phyloP scores from a whole-genome alignment of 805 yeast genomes.

The Ogataea nakhonphanomensis region DNA sequence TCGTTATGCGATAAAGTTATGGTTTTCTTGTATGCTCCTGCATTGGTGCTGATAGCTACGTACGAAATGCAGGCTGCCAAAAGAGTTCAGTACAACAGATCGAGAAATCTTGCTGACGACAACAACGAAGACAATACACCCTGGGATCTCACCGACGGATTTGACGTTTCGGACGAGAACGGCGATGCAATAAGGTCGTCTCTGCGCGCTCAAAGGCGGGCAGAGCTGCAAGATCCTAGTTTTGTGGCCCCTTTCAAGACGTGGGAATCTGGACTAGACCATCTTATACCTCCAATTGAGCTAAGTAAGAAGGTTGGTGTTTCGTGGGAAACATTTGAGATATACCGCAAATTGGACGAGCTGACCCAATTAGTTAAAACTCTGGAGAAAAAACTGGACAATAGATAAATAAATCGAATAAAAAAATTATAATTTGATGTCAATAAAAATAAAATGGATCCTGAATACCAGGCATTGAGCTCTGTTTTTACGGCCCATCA shows the following conservation, averaged over 20 bases:
- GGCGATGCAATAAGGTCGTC: constrained; percentile 35
- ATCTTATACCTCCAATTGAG: constrained; percentile 56
- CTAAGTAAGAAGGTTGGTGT: constrained; percentile 53
- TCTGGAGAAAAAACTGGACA: constrained; percentile 20
- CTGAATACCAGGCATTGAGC: constrained; percentile 32
- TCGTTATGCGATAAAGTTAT: constrained; percentile 52
- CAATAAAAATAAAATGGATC: constrained; percentile 1
- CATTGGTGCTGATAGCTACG: constrained; percentile 54
- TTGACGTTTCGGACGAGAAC: constrained; percentile 35
- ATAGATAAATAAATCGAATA: constrained; percentile 24
- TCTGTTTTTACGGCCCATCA: constrained; percentile 31
- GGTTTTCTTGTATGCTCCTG: constrained; percentile 67
- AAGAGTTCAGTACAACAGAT: constrained; percentile 68
- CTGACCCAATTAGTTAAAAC: constrained; percentile 39
- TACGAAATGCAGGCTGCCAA: constrained; percentile 67
- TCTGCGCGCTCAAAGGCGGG: constrained; percentile 51
- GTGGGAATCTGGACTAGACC: constrained; percentile 51
- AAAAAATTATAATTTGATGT: background rate
- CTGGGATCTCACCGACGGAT: constrained; percentile 85
- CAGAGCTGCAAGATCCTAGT: constrained; percentile 67
- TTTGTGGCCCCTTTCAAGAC: constrained; percentile 47
- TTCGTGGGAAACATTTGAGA: constrained; percentile 59
- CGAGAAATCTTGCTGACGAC: constrained; percentile 64
- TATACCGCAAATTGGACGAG: constrained; percentile 50
- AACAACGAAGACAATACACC: constrained; percentile 74